Percentiles rank a stretch among this genome's conserved stretches.
These are phyloP conservation scores for Aegilops bicornis DNA, from an alignment of 176 grass and related monocot genomes.

Conservation along the genomic window DNA sequence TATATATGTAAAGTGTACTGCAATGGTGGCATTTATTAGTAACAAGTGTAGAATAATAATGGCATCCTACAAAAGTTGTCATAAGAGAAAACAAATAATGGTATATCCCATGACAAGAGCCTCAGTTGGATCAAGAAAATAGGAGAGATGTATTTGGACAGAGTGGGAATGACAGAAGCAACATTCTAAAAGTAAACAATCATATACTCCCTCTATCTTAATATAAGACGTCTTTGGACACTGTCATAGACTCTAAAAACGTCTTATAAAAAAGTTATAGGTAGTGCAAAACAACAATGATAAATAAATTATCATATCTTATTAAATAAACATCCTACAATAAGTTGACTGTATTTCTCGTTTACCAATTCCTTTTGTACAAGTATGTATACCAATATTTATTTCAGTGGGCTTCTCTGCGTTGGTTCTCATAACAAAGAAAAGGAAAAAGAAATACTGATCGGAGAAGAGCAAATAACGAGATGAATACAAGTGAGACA, in stretches of 20 bases:
- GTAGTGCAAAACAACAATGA: neutral
- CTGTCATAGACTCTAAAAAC: too few relatives aligned
- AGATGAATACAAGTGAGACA: neutral
- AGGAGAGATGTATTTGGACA: neutral
- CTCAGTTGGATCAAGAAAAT: neutral
- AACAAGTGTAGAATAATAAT: neutral
- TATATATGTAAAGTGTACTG: neutral
- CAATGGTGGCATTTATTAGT: neutral
- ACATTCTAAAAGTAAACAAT: neutral
- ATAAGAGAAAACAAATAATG: neutral
- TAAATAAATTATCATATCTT: constrained; percentile 12
- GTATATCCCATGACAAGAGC: neutral
- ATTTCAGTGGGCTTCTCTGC: neutral
- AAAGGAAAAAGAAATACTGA: neutral
- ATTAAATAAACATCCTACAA: constrained; percentile 9
- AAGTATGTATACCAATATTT: neutral
- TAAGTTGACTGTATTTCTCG: neutral
- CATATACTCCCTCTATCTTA: neutral
- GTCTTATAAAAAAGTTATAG: too few relatives aligned
- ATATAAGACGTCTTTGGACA: too few relatives aligned
- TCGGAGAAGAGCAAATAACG: too few relatives aligned
- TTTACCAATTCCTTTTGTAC: neutral
- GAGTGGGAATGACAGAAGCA: neutral
- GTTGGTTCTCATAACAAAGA: neutral
- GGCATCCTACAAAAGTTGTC: neutral